Evolutionary conservation across 176 grass and related monocot species (phyloP).

Genomic region (Chrysopogon serrulatus): DNA sequence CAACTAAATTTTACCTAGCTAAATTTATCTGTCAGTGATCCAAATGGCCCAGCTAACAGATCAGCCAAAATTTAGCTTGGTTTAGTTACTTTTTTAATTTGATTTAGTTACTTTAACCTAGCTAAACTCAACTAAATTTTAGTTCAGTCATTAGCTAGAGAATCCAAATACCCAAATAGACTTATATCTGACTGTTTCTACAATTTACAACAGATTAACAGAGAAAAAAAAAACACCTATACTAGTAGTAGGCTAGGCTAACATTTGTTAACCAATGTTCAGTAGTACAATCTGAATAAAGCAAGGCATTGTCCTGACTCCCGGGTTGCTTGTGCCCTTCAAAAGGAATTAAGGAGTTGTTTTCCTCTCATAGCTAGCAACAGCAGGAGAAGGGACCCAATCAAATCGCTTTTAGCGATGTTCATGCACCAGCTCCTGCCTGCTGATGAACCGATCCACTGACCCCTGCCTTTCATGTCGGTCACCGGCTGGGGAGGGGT

Average conservation of each 20-base stretch:
- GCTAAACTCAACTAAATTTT: too few relatives aligned
- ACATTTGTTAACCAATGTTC: background rate
- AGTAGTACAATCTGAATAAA: background rate
- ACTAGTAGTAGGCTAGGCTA: too few relatives aligned
- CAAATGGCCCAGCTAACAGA: too few relatives aligned
- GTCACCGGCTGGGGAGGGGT: background rate
- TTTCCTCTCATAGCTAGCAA: background rate
- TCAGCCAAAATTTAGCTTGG: too few relatives aligned
- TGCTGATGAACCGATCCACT: background rate
- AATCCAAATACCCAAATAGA: too few relatives aligned
- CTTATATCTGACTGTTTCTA: background rate
- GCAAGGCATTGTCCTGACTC: background rate
- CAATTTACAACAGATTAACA: background rate
- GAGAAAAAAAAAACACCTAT: background rate
- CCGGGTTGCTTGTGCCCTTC: background rate
- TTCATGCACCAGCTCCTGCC: background rate
- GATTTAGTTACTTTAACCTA: too few relatives aligned
- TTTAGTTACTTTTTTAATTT: too few relatives aligned
- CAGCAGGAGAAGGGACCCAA: background rate
- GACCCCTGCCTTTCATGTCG: background rate
- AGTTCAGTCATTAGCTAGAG: too few relatives aligned
- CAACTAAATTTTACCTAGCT: too few relatives aligned
- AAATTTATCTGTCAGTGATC: too few relatives aligned
- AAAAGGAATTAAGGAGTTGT: conserved; percentile 4
- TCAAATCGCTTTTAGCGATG: background rate